These are phyloP conservation scores for Umbelopsis sp. DNA, from an alignment of 192 early-diverging fungal genomes.

Conservation along the genomic window DNA sequence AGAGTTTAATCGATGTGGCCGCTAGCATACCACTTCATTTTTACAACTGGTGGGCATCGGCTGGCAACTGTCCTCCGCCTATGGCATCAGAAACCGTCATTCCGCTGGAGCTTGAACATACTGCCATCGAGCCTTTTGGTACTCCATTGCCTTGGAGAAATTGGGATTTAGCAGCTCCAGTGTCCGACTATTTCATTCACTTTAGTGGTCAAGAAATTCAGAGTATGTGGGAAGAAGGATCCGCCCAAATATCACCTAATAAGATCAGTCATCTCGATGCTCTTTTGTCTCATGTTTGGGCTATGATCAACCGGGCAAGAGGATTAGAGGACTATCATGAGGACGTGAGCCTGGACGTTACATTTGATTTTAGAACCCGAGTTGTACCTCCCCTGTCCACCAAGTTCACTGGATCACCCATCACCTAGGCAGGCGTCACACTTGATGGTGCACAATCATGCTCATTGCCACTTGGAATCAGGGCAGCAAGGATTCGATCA, in stretches of 20 bases:
- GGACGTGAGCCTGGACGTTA: slow-evolving; percentile 7
- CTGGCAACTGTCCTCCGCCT: neutral
- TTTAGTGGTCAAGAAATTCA: slow-evolving; percentile 1
- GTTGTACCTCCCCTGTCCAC: neutral
- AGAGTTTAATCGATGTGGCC: neutral
- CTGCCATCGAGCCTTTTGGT: neutral
- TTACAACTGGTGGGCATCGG: slow-evolving; percentile 17
- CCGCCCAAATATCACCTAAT: neutral
- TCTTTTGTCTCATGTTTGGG: neutral
- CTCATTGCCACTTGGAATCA: neutral
- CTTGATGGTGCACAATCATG: neutral
- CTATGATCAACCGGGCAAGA: neutral
- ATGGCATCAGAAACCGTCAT: neutral
- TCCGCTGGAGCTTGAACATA: neutral
- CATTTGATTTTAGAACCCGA: neutral
- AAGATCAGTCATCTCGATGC: neutral
- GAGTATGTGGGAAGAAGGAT: neutral
- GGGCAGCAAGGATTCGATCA: neutral
- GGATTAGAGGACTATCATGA: neutral
- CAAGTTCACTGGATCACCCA: slow-evolving; percentile 5
- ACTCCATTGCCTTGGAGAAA: neutral
- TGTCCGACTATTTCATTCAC: neutral
- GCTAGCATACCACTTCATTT: neutral
- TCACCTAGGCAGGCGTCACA: neutral
- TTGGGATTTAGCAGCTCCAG: neutral